A percentile compares a stretch with the other conserved stretches of the same genome.
These are phyloP conservation scores for Puccinia novopanici DNA, from an alignment of 1,284 basidiomycete species.

Conservation along the genomic window DNA sequence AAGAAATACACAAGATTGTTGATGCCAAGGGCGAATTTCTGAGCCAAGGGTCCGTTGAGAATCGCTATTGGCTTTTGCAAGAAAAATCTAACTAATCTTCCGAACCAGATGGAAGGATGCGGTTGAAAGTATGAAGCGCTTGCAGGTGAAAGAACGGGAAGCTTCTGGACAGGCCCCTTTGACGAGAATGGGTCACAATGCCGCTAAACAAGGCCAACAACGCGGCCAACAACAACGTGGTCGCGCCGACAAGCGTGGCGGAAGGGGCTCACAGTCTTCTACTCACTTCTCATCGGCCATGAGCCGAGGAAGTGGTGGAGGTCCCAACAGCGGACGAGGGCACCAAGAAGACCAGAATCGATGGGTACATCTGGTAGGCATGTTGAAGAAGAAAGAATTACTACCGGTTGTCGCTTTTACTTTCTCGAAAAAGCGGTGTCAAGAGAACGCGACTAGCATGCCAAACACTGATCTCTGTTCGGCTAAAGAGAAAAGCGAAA, in stretches of 20 bases:
- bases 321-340: slow-evolving; percentile 63
- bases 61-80: slow-evolving; percentile 9
- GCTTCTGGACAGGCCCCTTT: slow-evolving; percentile 53
- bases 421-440: slow-evolving; percentile 93
- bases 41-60: slow-evolving; percentile 66
- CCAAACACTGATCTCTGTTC: slow-evolving; percentile 85
- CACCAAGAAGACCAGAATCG: slow-evolving; percentile 82
- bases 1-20: slow-evolving; percentile 89
- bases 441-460: slow-evolving; percentile 89
- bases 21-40: slow-evolving; percentile 79
- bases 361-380: slow-evolving; percentile 86
- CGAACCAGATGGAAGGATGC: slow-evolving; percentile 78
- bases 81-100: slow-evolving; percentile 31
- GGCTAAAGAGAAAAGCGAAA: slow-evolving; percentile 87
- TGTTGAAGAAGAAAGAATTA: slow-evolving; percentile 79
- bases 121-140: slow-evolving; percentile 75
- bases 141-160: slow-evolving; percentile 61
- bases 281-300: slow-evolving; percentile 60
- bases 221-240: slow-evolving; percentile 54
- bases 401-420: slow-evolving; percentile 96
- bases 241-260: slow-evolving; percentile 55
- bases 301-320: slow-evolving; percentile 64
- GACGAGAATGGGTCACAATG: slow-evolving; percentile 51
- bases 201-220: slow-evolving; percentile 49
- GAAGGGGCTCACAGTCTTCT: slow-evolving; percentile 50